Base-by-base conservation (phyloP, 345 rosid species). In the Ceriops tagal region DNA sequence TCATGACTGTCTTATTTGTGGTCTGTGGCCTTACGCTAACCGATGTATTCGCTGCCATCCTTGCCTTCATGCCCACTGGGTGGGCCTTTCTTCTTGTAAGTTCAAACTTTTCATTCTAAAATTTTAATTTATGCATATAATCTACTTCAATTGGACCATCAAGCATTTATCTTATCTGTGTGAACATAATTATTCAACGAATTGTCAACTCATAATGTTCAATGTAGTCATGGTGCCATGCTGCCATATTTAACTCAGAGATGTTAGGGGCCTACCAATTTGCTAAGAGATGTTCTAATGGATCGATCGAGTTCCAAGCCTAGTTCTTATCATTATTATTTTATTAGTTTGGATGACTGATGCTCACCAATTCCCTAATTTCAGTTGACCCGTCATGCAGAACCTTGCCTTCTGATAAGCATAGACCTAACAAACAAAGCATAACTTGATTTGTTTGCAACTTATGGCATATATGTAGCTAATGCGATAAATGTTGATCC, bases 71-170 rank as follows among this genome's bases (percentile, higher is more conserved):
- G 82, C 99, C 87, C 19, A 75, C 99, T 0, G 99, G 97, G 2
- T 93, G 97, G 99, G 92, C 96, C 74, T 10, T 93, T 61, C 73
- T 93, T 71, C 92, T 93, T 71, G 99, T 93, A 78, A 87, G 96
- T 81, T 30, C 65, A 43, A 57, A 39, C 69, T 64, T 28, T 26
- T 31, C 24, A 10, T 63, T 69, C 34, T 22, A 15, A 26, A 62
- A 11, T 26, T 24, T 32, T 51, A 51, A 9, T 24, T 32, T 69
- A 16, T 58, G 35, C 27, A 16, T 8, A 24, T 32, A 21, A 18
- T 61, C 22, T 60, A 16, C 73, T 24, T 21, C 27, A 60, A 24
- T 15, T 47, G 56, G 47, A 31, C 31, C 47, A 4, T 58, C 24
- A 27, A 34, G 16, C 37, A 1, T 5, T 22, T 32, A 8, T 24